Conservation (phyloP, 768 basidiomycete genomes). For the Suillus sp. region DNA sequence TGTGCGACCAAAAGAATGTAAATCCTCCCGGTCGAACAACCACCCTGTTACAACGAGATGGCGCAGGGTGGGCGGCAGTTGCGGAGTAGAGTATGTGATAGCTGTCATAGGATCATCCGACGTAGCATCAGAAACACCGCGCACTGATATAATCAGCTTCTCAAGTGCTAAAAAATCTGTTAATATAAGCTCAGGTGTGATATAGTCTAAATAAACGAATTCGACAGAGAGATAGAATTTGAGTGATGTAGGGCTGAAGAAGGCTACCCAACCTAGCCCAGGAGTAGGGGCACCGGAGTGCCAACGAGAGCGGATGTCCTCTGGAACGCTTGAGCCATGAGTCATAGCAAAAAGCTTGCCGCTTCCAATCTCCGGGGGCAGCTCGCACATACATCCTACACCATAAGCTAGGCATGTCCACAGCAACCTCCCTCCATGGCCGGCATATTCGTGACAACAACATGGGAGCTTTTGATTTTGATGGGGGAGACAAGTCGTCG, state of each 20-base stretch:
- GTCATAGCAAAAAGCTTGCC: neutral
- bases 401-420: neutral
- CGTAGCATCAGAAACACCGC: too few species aligned
- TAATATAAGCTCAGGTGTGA: neutral
- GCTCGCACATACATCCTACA: neutral
- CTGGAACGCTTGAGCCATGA: neutral
- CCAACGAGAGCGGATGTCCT: neutral
- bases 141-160: too few species aligned
- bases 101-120: too few species aligned
- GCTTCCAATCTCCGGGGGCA: neutral
- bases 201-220: neutral
- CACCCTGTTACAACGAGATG: too few species aligned
- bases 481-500: neutral
- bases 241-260: neutral
- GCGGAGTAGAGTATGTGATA: too few species aligned
- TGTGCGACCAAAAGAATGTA: too few species aligned
- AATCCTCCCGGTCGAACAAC: too few species aligned
- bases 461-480: neutral
- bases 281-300: neutral
- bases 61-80: too few species aligned
- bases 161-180: slow-evolving; percentile 23
- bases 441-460: neutral
- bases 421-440: neutral
- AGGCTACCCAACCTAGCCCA: neutral
- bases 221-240: too few species aligned